Conservation (phyloP, 371 early-diverging fungal species). For the Lichtheimia corymbifera region DNA sequence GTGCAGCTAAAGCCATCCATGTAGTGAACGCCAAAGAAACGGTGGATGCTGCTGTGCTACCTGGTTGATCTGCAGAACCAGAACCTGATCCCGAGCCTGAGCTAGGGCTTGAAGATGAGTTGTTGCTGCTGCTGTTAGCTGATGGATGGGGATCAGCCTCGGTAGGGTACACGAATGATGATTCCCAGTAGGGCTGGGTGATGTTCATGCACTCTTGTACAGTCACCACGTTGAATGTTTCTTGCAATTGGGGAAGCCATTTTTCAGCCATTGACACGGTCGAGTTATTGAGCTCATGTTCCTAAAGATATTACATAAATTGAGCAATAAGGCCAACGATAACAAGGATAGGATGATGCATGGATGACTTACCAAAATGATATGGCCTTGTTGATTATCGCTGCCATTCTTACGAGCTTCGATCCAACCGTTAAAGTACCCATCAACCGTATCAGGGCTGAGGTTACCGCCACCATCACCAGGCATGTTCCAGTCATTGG, state of each 20-base stretch:
- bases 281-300: constrained; percentile 50
- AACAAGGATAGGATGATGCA: not conserved
- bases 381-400: constrained; percentile 39
- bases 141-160: constrained; percentile 22
- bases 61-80: too few relatives aligned
- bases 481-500: constrained; percentile 52
- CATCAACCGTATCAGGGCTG: constrained; percentile 32
- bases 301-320: constrained; percentile 13
- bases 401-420: constrained; percentile 30
- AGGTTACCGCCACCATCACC: constrained; percentile 45
- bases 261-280: constrained; percentile 50
- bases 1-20: too few relatives aligned
- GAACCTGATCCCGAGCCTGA: not conserved
- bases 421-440: constrained; percentile 46
- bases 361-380: constrained; percentile 29
- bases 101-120: constrained; percentile 5
- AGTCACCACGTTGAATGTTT: constrained; percentile 45
- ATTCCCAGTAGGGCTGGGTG: constrained; percentile 53
- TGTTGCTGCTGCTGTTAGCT: not conserved
- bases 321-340: too few relatives aligned
- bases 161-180: constrained; percentile 36
- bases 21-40: too few relatives aligned
- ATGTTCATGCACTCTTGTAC: constrained; percentile 53
- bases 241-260: constrained; percentile 48
- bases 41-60: too few relatives aligned